A percentile compares a stretch with the other conserved stretches of the same genome.
Evolutionary conservation across 106 monocot genomes (phyloP).

Genomic region (Apostasia shenzhenica): DNA sequence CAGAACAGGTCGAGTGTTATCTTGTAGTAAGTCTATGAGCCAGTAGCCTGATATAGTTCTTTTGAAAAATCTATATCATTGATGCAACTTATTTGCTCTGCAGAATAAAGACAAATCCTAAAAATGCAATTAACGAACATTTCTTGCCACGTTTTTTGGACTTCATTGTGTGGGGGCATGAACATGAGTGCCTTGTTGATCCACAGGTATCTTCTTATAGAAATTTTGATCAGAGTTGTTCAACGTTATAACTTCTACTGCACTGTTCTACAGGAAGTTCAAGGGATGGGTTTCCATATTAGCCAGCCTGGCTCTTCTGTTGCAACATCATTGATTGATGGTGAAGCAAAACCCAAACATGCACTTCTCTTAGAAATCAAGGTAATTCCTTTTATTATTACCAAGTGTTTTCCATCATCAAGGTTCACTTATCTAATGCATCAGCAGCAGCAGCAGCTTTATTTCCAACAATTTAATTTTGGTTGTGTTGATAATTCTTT

Average conservation of each 20-base stretch:
- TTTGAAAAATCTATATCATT: background rate
- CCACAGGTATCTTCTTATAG: conserved; percentile 64
- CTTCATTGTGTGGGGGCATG: conserved; percentile 97
- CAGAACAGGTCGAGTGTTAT: conserved; percentile 73
- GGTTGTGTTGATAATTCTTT: no score
- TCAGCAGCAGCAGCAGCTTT: no score
- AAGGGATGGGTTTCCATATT: conserved; percentile 99
- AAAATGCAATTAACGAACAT: conserved; percentile 99
- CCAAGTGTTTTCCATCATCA: background rate
- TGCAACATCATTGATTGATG: conserved; percentile 98
- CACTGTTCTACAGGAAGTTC: conserved; percentile 60
- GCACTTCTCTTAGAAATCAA: conserved; percentile 91
- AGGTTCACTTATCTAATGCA: background rate
- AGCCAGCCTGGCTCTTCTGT: conserved; percentile 98
- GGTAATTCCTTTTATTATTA: conserved; percentile 30
- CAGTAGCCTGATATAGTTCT: background rate
- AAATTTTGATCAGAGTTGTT: background rate
- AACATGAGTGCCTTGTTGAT: conserved; percentile 98
- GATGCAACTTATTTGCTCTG: conserved; percentile 2
- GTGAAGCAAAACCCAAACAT: conserved; percentile 97
- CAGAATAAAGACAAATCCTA: conserved; percentile 95
- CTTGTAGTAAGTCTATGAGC: background rate
- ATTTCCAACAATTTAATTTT: no score
- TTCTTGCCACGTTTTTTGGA: conserved; percentile 95
- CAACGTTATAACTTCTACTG: background rate